Percentiles rank a stretch among this genome's conserved stretches.
Conservation (phyloP, 805 yeast species). For the Brettanomyces anomalus region DNA sequence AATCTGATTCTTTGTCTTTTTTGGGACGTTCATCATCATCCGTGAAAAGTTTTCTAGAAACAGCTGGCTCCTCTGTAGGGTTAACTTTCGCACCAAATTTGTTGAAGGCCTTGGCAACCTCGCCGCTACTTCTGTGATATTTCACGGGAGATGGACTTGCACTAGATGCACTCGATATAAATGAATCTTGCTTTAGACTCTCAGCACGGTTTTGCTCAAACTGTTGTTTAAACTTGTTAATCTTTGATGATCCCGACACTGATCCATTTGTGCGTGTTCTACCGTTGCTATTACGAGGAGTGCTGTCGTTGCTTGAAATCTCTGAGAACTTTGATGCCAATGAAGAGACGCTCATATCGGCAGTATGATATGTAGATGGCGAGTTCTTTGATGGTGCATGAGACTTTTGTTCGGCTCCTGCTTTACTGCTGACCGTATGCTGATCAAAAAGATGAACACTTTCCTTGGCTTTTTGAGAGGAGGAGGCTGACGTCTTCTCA, state of each 20-base stretch:
- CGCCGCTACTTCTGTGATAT: slow-evolving; percentile 4
- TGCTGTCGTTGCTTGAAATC: background rate
- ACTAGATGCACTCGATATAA: background rate
- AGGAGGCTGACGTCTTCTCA: background rate
- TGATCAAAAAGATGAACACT: too few species aligned
- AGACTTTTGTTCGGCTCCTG: too few species aligned
- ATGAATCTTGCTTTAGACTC: slow-evolving; percentile 6
- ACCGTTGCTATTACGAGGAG: too few species aligned
- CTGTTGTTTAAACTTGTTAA: background rate
- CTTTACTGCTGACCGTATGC: too few species aligned
- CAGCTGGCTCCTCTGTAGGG: background rate
- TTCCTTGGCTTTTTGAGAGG: slow-evolving; percentile 1
- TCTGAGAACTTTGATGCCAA: slow-evolving; percentile 23
- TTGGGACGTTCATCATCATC: background rate
- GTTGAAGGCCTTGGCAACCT: slow-evolving; percentile 18
- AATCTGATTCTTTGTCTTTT: too few species aligned
- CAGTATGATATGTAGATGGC: background rate
- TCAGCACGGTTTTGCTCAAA: background rate
- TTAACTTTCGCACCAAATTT: slow-evolving; percentile 25
- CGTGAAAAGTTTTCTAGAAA: too few species aligned
- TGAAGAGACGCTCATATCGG: slow-evolving; percentile 18
- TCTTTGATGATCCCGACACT: background rate
- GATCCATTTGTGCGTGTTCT: too few species aligned
- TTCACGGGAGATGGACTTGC: slow-evolving; percentile 11
- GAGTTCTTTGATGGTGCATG: too few species aligned